Conservation (phyloP, 2,329 filamentous ascomycete genomes). For the Phialophora verrucosa region DNA sequence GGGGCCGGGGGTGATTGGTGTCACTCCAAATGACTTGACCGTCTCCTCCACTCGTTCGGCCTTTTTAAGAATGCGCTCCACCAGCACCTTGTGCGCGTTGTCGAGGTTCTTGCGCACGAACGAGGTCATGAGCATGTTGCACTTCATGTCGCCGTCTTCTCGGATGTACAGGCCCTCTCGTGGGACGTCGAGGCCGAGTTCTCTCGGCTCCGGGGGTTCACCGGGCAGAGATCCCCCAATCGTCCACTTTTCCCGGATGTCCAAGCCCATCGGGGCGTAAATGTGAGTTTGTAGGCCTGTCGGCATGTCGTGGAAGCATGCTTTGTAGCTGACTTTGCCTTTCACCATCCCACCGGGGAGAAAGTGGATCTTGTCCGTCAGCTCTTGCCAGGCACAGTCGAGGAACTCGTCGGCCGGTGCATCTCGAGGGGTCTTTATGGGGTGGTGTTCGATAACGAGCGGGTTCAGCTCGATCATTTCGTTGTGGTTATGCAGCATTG, state of each 20-base stretch:
- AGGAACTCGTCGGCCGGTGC: conserved; percentile 71
- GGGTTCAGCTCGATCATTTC: conserved; percentile 91
- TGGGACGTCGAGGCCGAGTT: conserved; percentile 71
- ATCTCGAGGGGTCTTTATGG: conserved; percentile 69
- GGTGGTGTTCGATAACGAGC: conserved; percentile 73
- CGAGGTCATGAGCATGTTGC: conserved; percentile 73
- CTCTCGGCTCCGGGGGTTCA: conserved; percentile 68
- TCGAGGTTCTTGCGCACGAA: conserved; percentile 86
- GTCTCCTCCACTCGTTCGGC: conserved; percentile 50
- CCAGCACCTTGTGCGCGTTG: conserved; percentile 73
- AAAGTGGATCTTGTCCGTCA: conserved; percentile 78
- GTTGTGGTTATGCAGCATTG: conserved; percentile 76
- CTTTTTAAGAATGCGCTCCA: conserved; percentile 66
- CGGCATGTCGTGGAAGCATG: conserved; percentile 76
- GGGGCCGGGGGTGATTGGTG: conserved; percentile 20
- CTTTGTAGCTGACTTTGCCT: conserved; percentile 76
- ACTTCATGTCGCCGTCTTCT: conserved; percentile 85
- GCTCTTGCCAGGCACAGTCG: conserved; percentile 75
- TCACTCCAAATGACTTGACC: conserved; percentile 32
- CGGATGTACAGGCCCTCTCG: conserved; percentile 74
- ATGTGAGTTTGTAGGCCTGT: conserved; percentile 80
- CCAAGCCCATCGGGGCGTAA: conserved; percentile 80
- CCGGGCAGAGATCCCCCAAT: conserved; percentile 74
- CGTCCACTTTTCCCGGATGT: conserved; percentile 79
- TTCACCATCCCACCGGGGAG: conserved; percentile 69